A percentile compares a stretch with the other conserved stretches of the same genome.
phyloP scores from a whole-genome alignment of 140 eudicot genomes.

The Oenanthe javanica region DNA sequence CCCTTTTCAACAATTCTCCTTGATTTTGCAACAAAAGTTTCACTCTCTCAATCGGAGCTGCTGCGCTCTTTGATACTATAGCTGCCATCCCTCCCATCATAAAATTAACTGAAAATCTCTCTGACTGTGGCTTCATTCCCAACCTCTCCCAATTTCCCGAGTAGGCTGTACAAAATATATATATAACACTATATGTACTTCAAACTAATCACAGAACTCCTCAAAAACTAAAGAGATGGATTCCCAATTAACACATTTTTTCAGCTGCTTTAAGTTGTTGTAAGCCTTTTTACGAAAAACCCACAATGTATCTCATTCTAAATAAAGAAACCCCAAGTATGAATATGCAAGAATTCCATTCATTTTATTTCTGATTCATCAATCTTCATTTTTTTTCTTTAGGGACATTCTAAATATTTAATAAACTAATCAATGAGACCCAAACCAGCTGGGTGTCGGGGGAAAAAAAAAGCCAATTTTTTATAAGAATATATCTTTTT shows the following conservation, averaged over 20 bases:
- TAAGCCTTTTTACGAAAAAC: background rate
- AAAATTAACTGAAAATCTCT: slow-evolving; percentile 68
- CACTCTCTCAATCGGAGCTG: slow-evolving; percentile 95
- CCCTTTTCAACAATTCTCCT: slow-evolving; percentile 82
- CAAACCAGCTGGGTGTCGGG: background rate
- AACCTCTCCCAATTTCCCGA: slow-evolving; percentile 12
- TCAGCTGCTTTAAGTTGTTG: background rate
- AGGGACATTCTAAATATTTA: background rate
- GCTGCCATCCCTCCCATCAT: slow-evolving; percentile 92
- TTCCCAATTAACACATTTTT: background rate
- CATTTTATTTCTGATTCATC: background rate
- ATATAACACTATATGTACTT: background rate
- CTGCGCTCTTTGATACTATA: slow-evolving; percentile 71
- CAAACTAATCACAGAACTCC: background rate
- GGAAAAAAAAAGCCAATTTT: background rate
- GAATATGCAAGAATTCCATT: background rate
- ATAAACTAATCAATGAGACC: background rate
- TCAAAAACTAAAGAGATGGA: background rate
- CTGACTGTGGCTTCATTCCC: slow-evolving; percentile 50
- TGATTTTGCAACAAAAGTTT: slow-evolving; percentile 91
- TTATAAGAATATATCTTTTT: too few relatives aligned
- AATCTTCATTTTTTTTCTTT: background rate
- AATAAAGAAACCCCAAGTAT: background rate
- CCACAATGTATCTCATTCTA: background rate
- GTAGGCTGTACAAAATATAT: background rate